Evolutionary conservation across 805 yeast genomes (phyloP), one percentile per base, ranked within the genome.

Genomic region (Schwanniomyces vanrijiae): DNA sequence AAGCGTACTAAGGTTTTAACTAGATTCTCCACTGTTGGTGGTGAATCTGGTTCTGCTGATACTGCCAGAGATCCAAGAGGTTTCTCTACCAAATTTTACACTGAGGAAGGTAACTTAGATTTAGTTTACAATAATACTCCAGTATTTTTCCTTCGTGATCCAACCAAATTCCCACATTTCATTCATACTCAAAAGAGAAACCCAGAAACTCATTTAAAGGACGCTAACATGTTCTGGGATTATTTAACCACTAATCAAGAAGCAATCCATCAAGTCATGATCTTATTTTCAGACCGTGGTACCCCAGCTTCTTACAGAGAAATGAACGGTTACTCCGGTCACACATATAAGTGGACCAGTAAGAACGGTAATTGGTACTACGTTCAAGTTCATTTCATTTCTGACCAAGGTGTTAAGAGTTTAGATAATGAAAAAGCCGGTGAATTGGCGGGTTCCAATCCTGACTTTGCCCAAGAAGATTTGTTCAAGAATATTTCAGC

Each of bases 31-130:
- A 88, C 94, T 25, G 96, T 88, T 46, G 95, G 94, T 58, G 94
- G 94, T 54, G 95, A 88, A 68, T 67, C 73, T 45, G 96, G 94
- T 41, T 80, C 90, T 33, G 82, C 94, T 2, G 95, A 88, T 64
- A 77, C 91, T 38, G 89, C 87, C 22, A 82, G 96, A 73, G 96
- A 88, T 66, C 95, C 95, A 59, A 80, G 95, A 73, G 96, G 96
- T 16, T 86, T 86, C 61, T 78, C 94, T 43, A 80, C 84, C 59
- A 88, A 88, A 69, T 77, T 88, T 51, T 86, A 86, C 70, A 87
- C 95, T 33, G 87, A 87, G 62, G 88, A 88, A 69, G 94, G 95
- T 59, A 84, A 86, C 72, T 77, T 84, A 68, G 96, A 88, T 70
- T 82, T 86, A 73, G 96, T 88, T 21, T 86, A 84, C 73, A 88